Conservation (phyloP, 139 green algal genomes). For the Tetraselmis striata region DNA sequence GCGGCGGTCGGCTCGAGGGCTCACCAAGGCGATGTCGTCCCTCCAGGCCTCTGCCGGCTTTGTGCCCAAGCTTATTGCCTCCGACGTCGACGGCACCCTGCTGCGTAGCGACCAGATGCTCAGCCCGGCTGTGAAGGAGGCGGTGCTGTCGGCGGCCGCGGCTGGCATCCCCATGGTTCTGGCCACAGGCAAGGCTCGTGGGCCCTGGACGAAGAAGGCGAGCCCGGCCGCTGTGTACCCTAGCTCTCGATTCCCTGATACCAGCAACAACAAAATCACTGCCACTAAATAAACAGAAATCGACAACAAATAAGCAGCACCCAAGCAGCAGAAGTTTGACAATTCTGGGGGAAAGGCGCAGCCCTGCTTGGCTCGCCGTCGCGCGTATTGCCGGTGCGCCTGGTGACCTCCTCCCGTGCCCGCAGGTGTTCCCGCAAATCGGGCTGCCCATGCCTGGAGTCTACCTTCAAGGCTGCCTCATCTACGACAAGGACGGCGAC, state of each 20-base stretch:
- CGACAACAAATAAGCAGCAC: too few species aligned
- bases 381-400: too few species aligned
- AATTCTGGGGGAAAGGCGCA: too few species aligned
- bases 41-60: too few species aligned
- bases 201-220: slow-evolving; percentile 53
- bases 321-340: too few species aligned
- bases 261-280: too few species aligned
- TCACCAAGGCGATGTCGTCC: too few species aligned
- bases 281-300: too few species aligned
- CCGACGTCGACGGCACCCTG: slow-evolving; percentile 77
- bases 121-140: slow-evolving; percentile 28
- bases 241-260: too few species aligned
- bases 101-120: slow-evolving; percentile 61
- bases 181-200: slow-evolving; percentile 72
- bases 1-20: too few species aligned
- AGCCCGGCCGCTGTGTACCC: too few species aligned
- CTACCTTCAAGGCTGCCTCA: slow-evolving; percentile 51
- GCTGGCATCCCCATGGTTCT: slow-evolving; percentile 66
- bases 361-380: slow-evolving; percentile 19
- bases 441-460: slow-evolving; percentile 16
- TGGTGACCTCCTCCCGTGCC: too few species aligned
- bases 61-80: slow-evolving; percentile 42
- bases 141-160: slow-evolving; percentile 39
- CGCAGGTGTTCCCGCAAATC: slow-evolving; percentile 22
- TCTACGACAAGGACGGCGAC: slow-evolving; percentile 39